These are phyloP conservation scores for Inonotus obliquus DNA, from an alignment of 1,284 basidiomycete genomes.

Conservation along the genomic window DNA sequence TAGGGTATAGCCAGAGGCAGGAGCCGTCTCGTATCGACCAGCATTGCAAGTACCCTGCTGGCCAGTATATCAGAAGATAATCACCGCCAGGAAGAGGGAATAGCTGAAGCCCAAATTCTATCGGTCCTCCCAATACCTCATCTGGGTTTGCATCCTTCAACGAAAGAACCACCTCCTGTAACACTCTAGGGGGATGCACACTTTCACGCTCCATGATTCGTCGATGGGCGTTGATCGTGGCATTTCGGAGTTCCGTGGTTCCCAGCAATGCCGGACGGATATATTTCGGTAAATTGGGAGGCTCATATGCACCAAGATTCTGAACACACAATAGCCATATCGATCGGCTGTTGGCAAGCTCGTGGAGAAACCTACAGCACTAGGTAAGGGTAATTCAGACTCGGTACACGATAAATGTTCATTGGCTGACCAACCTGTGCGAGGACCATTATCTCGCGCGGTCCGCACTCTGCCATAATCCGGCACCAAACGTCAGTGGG, in stretches of 20 bases:
- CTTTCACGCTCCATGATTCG: not conserved
- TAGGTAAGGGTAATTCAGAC: not conserved
- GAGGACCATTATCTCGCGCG: not conserved
- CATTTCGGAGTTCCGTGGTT: not conserved
- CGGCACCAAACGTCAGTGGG: constrained; percentile 1
- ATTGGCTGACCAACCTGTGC: not conserved
- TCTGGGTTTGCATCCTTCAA: not conserved
- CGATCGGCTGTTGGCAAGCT: not conserved
- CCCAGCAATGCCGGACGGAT: not conserved
- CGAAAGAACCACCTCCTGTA: not conserved
- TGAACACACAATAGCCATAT: not conserved
- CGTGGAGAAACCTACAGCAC: not conserved
- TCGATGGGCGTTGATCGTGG: not conserved
- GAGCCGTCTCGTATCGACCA: constrained; percentile 1
- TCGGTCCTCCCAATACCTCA: constrained; percentile 2
- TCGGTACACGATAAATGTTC: not conserved
- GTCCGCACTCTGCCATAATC: constrained; percentile 3
- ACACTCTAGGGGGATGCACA: not conserved
- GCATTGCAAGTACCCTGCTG: constrained; percentile 12
- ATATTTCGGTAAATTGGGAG: not conserved
- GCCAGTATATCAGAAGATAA: constrained; percentile 6
- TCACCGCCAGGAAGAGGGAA: constrained; percentile 9
- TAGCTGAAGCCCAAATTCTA: constrained; percentile 2
- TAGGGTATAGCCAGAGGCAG: constrained; percentile 12
- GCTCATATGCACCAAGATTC: not conserved